Evolutionary conservation across 2,329 filamentous ascomycete species (phyloP), one percentile per base, ranked within the genome.

Genomic region (Apiospora phragmitis): DNA sequence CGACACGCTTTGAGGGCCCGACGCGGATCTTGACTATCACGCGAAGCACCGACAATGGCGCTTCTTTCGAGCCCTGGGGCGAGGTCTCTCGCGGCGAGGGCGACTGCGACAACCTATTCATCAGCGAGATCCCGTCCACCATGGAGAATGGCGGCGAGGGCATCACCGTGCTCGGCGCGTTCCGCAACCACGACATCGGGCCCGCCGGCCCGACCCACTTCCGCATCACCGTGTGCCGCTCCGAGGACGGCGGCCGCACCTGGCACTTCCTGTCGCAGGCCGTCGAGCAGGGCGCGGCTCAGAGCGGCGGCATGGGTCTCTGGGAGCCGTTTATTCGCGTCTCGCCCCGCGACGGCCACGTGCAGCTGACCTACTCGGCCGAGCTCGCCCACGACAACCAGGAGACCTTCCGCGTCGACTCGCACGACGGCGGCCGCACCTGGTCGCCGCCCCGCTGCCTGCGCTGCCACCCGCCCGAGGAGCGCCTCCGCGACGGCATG

Each of bases 311-410:
- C 69, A 83, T 80, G 69, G 85, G 85, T 0, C 76, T 86, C 24
- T 86, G 85, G 85, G 85, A 87, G 74, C 85, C 85, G 0, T 87
- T 86, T 71, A 84, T 87, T 81, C 79, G 84, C 1, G 71, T 83
- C 18, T 80, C 80, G 3, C 38, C 42, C 18, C 73, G 74, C 14
- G 71, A 72, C 1, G 79, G 80, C 43, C 66, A 83, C 71, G 77
- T 86, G 1, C 83, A 85, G 72, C 75, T 86, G 71, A 84, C 80
- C 18, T 87, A 82, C 73, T 85, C 84, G 32, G 80, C 83, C 70
- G 85, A 86, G 75, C 82, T 83, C 43, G 83, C 83, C 5, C 77
- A 72, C 18, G 79, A 84, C 70, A 82, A 86, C 72, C 85, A 87
- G 76, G 83, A 85, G 73, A 86, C 84, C 12, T 86, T 86, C 81